These are phyloP conservation scores for Jacaranda mimosifolia DNA, from an alignment of 257 asterid genomes.

Conservation along the genomic window DNA sequence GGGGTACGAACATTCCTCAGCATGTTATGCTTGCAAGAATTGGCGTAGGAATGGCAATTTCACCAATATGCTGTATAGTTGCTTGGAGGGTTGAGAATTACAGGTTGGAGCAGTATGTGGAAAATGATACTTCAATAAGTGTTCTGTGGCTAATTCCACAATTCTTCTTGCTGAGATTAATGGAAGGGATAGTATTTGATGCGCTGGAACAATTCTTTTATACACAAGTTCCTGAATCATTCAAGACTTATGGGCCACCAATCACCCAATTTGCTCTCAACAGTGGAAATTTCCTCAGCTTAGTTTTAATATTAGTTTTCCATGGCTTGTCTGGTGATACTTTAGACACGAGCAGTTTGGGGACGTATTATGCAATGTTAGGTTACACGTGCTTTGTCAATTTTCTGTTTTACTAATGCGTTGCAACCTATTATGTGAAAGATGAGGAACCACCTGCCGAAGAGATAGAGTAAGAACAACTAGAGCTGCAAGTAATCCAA, in stretches of 20 bases:
- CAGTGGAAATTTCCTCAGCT: conserved; percentile 21
- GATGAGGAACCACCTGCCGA: not conserved
- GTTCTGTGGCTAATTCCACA: conserved; percentile 31
- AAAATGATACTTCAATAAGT: not conserved
- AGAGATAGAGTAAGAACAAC: not conserved
- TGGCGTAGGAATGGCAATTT: too few species aligned
- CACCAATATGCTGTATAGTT: too few species aligned
- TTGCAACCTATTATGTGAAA: conserved; percentile 9
- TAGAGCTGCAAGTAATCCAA: not conserved
- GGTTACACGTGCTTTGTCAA: not conserved
- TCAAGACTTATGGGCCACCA: conserved; percentile 1
- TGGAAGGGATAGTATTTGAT: conserved; percentile 19
- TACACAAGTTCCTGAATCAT: not conserved
- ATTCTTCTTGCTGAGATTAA: conserved; percentile 19
- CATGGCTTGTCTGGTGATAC: not conserved
- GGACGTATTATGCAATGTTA: conserved; percentile 20
- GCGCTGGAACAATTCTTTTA: conserved; percentile 18
- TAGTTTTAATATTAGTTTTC: not conserved
- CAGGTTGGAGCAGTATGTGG: not conserved
- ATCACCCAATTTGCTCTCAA: conserved; percentile 4
- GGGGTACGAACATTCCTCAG: too few species aligned
- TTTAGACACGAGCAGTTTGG: conserved; percentile 2
- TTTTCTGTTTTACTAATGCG: conserved; percentile 1
- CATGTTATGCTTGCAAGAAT: too few species aligned
- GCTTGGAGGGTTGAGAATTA: conserved; percentile 11